These are phyloP conservation scores for Heteromeles arbutifolia DNA, from an alignment of 306 rosid species.

Conservation along the genomic window DNA sequence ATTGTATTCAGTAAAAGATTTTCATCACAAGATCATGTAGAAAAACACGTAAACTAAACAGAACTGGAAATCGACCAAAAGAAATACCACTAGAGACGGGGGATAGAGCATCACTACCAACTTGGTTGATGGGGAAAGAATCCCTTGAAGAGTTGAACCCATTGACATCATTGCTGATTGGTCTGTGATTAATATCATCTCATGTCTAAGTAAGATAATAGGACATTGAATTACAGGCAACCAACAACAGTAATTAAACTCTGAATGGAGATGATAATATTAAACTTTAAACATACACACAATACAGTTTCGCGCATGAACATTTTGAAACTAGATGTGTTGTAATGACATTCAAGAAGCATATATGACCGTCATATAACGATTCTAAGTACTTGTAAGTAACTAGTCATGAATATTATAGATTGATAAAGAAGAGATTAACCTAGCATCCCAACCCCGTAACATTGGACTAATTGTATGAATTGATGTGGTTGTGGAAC, in stretches of 20 bases:
- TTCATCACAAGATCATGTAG: not conserved
- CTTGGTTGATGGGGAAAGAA: conserved; percentile 55
- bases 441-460: no score
- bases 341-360: no score
- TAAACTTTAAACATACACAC: not conserved
- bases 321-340: no score
- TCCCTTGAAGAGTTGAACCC: conserved; percentile 29
- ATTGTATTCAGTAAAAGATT: not conserved
- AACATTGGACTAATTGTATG: no score
- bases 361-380: no score
- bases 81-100: not conserved
- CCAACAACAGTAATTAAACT: not conserved
- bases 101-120: conserved; percentile 24
- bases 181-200: conserved; percentile 8
- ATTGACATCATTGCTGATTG: conserved; percentile 22
- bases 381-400: no score
- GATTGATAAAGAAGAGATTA: no score
- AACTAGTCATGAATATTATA: no score
- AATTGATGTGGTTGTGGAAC: no score
- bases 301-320: not conserved
- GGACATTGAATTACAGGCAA: not conserved
- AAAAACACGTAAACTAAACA: not conserved
- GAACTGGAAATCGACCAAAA: not conserved
- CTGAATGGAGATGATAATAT: not conserved
- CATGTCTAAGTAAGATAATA: not conserved